Percentiles rank a stretch among this genome's conserved stretches.
phyloP scores from a whole-genome alignment of 1,284 basidiomycete genomes.

The Hymenochaete sp. region DNA sequence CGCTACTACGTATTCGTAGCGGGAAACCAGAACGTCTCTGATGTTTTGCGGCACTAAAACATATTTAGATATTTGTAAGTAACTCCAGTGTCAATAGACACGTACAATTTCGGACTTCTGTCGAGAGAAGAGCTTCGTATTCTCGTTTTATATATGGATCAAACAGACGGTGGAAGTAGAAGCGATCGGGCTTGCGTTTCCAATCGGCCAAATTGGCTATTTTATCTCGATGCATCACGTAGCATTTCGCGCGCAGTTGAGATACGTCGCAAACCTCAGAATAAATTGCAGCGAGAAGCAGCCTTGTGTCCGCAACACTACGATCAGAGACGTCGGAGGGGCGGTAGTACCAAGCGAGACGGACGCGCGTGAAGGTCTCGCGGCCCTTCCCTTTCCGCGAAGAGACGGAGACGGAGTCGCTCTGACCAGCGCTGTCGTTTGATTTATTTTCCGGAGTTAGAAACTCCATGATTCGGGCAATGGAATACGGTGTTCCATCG shows the following conservation, averaged over 20 bases:
- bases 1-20: constrained; percentile 93
- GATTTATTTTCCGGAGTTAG: constrained; percentile 65
- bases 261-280: constrained; percentile 90
- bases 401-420: constrained; percentile 31
- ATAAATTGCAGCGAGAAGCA: constrained; percentile 90
- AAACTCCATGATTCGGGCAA: constrained; percentile 95
- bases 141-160: constrained; percentile 98
- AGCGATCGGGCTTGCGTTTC: constrained; percentile 91
- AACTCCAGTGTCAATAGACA: constrained; percentile 25
- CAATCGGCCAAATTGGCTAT: constrained; percentile 90
- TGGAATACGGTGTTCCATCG: constrained; percentile 87
- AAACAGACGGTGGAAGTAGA: constrained; percentile 90
- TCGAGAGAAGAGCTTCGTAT: constrained; percentile 89
- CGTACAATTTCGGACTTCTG: constrained; percentile 84
- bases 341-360: constrained; percentile 90
- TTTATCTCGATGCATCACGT: constrained; percentile 89
- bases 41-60: constrained; percentile 70
- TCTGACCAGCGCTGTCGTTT: constrained; percentile 23
- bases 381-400: constrained; percentile 38
- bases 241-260: constrained; percentile 85
- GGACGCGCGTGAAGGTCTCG: constrained; percentile 68
- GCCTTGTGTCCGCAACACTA: constrained; percentile 77
- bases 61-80: constrained; percentile 21
- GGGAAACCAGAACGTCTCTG: constrained; percentile 62
- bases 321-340: constrained; percentile 83